Conservation (phyloP, 2,329 filamentous ascomycete species). For the Venturia oleaginea region DNA sequence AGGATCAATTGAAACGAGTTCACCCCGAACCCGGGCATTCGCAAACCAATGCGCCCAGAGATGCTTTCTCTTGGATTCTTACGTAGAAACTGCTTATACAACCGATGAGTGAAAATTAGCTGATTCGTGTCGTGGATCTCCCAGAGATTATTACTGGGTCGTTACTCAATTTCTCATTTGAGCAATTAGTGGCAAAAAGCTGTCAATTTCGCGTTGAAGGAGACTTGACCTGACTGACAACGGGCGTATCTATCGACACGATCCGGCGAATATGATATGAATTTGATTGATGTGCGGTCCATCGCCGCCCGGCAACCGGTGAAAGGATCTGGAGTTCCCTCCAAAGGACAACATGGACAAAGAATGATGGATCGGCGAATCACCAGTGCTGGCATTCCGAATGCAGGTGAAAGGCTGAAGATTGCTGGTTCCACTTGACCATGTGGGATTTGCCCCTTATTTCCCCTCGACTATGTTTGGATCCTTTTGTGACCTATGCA, state of each 20-base stretch:
- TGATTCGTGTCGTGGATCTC: not conserved
- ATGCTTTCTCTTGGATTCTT: not conserved
- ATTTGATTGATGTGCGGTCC: not conserved
- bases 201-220: not conserved
- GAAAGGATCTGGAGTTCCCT: not conserved
- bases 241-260: not conserved
- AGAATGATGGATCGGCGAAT: not conserved
- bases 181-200: too few species aligned
- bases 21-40: too few species aligned
- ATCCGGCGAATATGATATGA: not conserved
- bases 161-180: not conserved
- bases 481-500: not conserved
- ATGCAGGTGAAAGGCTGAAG: not conserved
- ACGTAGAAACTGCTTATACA: not conserved
- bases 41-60: not conserved
- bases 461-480: not conserved
- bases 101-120: not conserved
- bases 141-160: not conserved
- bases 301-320: not conserved
- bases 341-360: slow-evolving; percentile 3
- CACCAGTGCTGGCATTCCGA: not conserved
- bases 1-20: too few species aligned
- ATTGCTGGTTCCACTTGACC: not conserved
- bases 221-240: not conserved
- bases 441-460: slow-evolving; percentile 1